A percentile compares a stretch with the other conserved stretches of the same genome.
Evolutionary conservation across 2,329 filamentous ascomycete genomes (phyloP).

Genomic region (Fusarium globosum): DNA sequence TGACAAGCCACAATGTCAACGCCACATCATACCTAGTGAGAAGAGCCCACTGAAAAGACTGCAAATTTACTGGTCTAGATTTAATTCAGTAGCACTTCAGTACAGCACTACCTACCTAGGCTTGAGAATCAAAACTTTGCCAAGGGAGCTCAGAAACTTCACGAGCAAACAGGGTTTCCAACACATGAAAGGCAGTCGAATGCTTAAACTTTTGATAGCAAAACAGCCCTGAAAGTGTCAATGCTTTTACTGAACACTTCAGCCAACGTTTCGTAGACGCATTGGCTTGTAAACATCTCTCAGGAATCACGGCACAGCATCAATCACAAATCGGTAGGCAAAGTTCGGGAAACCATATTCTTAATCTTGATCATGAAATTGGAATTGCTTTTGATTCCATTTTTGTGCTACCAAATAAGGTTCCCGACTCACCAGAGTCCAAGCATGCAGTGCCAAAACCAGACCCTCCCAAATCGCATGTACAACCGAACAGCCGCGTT

Average conservation of each 20-base stretch:
- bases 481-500: conserved; percentile 29
- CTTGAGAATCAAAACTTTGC: background rate
- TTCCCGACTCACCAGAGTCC: conserved; percentile 49
- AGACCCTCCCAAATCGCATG: conserved; percentile 43
- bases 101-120: too few relatives aligned
- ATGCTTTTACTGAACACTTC: background rate
- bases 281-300: background rate
- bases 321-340: background rate
- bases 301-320: background rate
- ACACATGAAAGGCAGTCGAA: background rate
- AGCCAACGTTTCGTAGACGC: background rate
- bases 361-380: conserved; percentile 41
- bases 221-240: background rate
- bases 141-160: background rate
- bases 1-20: conserved; percentile 10
- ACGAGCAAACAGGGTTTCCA: background rate
- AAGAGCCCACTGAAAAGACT: background rate
- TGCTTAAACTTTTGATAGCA: background rate
- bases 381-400: conserved; percentile 49
- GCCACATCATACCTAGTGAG: conserved; percentile 1
- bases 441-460: conserved; percentile 48
- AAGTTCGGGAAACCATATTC: conserved; percentile 41
- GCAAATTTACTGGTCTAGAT: background rate
- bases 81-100: background rate
- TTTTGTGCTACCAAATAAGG: conserved; percentile 47